Conservation (phyloP, 2,329 filamentous ascomycete genomes). For the Lecanicillium sp. region DNA sequence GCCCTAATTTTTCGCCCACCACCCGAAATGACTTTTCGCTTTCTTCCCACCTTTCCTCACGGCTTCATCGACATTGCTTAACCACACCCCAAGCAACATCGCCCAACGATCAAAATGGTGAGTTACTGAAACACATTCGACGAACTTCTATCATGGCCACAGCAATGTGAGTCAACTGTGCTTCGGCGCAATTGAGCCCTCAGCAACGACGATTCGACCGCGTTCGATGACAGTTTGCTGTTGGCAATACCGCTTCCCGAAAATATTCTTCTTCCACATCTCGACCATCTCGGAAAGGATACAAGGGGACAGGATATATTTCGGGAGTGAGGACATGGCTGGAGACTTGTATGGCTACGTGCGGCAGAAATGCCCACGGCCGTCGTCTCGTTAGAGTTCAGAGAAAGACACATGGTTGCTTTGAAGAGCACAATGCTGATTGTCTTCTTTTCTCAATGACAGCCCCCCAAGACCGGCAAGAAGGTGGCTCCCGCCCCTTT, state of each 20-base stretch:
- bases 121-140: constrained; percentile 20
- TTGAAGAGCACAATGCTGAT: constrained; percentile 74
- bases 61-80: constrained; percentile 21
- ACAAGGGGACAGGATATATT: constrained; percentile 4
- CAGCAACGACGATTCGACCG: constrained; percentile 18
- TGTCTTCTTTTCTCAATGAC: constrained; percentile 99
- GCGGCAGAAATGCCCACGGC: constrained; percentile 48
- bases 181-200: constrained; percentile 24
- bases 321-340: constrained; percentile 56
- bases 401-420: constrained; percentile 69
- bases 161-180: constrained; percentile 28
- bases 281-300: constrained; percentile 1
- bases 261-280: constrained; percentile 10
- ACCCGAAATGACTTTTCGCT: constrained; percentile 21
- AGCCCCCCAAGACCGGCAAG: constrained; percentile 98
- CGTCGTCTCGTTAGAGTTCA: constrained; percentile 82
- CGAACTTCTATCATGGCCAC: constrained; percentile 29
- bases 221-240: constrained; percentile 4
- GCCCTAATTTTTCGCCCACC: constrained; percentile 31
- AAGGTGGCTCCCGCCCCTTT: constrained; percentile 96
- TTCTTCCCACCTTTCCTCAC: constrained; percentile 19
- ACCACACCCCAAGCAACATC: constrained; percentile 20
- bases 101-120: constrained; percentile 34
- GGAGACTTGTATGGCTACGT: constrained; percentile 38
- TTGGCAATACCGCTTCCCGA: constrained; percentile 26